Conservation (phyloP, 352 stramenopile genomes). For the Pythium aquatile region DNA sequence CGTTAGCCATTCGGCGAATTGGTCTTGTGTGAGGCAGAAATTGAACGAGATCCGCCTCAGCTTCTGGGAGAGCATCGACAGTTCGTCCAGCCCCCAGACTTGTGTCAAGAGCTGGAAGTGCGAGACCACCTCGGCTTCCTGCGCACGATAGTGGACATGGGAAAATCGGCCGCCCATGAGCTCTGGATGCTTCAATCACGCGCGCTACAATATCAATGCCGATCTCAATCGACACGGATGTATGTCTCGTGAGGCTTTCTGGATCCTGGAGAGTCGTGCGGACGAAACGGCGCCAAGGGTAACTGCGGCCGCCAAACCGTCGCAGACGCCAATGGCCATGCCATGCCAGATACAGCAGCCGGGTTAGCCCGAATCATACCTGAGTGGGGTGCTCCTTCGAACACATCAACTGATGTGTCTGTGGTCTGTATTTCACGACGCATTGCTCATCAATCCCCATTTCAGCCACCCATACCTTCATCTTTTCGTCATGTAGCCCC, state of each 20-base stretch:
- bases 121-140: constrained; percentile 58
- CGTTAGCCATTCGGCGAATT: constrained; percentile 67
- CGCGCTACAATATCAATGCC: background rate
- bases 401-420: background rate
- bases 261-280: background rate
- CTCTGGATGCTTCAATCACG: background rate
- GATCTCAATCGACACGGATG: too few species aligned
- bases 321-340: background rate
- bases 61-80: constrained; percentile 50
- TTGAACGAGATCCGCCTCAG: constrained; percentile 72
- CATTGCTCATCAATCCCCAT: background rate
- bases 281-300: constrained; percentile 7
- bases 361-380: background rate
- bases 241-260: background rate
- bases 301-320: constrained; percentile 1
- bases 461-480: background rate
- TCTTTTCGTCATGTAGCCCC: background rate
- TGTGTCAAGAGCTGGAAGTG: constrained; percentile 67
- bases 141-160: constrained; percentile 70
- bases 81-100: constrained; percentile 61
- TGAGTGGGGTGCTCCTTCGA: background rate
- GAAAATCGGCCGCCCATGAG: constrained; percentile 73
- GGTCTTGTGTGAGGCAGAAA: constrained; percentile 59
- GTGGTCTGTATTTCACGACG: background rate
- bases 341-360: background rate